phyloP scores from a whole-genome alignment of 495 filamentous ascomycete species.

The Penicillium bovifimosum region DNA sequence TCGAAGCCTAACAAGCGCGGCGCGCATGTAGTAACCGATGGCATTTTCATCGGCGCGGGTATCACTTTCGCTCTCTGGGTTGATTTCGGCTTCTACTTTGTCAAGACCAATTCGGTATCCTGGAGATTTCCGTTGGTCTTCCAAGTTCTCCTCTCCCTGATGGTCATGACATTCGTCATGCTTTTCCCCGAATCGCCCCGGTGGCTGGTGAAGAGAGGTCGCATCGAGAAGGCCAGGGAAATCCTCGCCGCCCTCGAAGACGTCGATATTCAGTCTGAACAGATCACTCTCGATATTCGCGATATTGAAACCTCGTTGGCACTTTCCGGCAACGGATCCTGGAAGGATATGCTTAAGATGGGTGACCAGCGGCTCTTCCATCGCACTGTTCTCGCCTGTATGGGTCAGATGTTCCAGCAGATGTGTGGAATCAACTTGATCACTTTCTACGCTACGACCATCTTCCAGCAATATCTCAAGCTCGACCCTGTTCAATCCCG shows the following conservation, averaged over 20 bases:
- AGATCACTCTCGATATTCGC: slow-evolving; percentile 29
- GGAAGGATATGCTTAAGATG: slow-evolving; percentile 29
- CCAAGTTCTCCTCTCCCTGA: slow-evolving; percentile 52
- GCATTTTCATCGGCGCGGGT: slow-evolving; percentile 59
- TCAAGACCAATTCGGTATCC: slow-evolving; percentile 44
- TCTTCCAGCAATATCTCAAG: slow-evolving; percentile 46
- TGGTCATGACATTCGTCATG: slow-evolving; percentile 44
- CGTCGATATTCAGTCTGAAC: slow-evolving; percentile 16
- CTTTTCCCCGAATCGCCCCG: slow-evolving; percentile 56
- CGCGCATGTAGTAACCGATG: slow-evolving; percentile 60
- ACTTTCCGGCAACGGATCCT: slow-evolving; percentile 24
- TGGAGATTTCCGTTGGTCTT: slow-evolving; percentile 65
- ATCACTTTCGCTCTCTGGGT: slow-evolving; percentile 64
- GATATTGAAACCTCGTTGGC: slow-evolving; percentile 39
- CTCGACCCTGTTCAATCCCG: slow-evolving; percentile 73
- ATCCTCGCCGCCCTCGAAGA: slow-evolving; percentile 41
- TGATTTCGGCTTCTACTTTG: slow-evolving; percentile 53
- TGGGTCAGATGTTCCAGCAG: slow-evolving; percentile 29
- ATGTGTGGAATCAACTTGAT: slow-evolving; percentile 24
- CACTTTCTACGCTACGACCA: slow-evolving; percentile 15
- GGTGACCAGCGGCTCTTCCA: slow-evolving; percentile 32
- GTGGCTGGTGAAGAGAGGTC: slow-evolving; percentile 52
- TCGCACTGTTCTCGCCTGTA: slow-evolving; percentile 27
- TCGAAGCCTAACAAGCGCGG: slow-evolving; percentile 55
- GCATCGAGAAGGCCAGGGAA: slow-evolving; percentile 47